Conservation (phyloP, 176 grass and related monocot genomes). For the barley (Hordeum vulgare) region DNA sequence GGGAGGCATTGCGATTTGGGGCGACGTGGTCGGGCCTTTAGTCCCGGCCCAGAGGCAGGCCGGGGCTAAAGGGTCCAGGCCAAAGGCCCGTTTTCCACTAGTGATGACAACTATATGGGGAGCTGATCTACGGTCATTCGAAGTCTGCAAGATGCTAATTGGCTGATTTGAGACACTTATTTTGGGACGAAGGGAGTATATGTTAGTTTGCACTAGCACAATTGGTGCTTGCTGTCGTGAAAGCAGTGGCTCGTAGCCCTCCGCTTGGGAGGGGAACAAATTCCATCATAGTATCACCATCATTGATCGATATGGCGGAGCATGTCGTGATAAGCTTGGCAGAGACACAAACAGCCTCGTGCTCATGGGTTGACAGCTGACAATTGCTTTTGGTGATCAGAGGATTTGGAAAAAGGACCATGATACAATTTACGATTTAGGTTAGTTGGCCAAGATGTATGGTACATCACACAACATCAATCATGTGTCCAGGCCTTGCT, state of each 20-base stretch:
- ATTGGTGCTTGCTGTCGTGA: neutral
- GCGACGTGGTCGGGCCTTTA: too few species aligned
- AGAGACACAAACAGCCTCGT: neutral
- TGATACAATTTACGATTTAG: neutral
- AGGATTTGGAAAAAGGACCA: neutral
- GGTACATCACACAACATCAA: neutral
- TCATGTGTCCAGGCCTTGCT: neutral
- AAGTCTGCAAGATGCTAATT: too few species aligned
- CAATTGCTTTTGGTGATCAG: neutral
- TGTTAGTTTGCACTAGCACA: neutral
- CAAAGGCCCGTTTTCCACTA: too few species aligned
- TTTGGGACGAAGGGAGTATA: too few species aligned
- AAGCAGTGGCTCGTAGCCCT: conserved; percentile 20
- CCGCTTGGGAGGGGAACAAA: conserved; percentile 14
- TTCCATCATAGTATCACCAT: conserved; percentile 1
- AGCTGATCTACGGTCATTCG: too few species aligned
- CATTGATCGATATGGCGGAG: neutral
- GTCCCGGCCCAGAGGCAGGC: too few species aligned
- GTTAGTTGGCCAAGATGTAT: neutral
- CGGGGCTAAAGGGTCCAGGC: too few species aligned
- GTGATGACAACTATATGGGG: too few species aligned
- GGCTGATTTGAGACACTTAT: too few species aligned
- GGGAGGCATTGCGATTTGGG: too few species aligned
- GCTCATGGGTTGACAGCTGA: neutral
- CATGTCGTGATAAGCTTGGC: neutral